These are phyloP conservation scores for Vanilla planifolia DNA, from an alignment of 106 monocot genomes.

Conservation along the genomic window DNA sequence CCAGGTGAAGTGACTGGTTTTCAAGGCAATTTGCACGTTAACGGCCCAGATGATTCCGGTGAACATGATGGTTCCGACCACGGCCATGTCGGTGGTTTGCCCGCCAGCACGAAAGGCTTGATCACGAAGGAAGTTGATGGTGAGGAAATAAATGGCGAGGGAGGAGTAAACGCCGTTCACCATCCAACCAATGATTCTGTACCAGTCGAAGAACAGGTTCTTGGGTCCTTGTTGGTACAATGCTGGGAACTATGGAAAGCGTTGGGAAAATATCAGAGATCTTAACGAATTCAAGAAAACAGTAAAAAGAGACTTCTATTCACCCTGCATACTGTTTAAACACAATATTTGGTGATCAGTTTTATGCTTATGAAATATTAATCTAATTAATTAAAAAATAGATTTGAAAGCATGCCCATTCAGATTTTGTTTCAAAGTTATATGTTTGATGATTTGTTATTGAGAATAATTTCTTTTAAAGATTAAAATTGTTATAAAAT, in stretches of 20 bases:
- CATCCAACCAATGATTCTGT: conserved; percentile 69
- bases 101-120: conserved; percentile 46
- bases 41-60: conserved; percentile 74
- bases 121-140: conserved; percentile 30
- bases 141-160: conserved; percentile 52
- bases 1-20: conserved; percentile 77
- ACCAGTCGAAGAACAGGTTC: conserved; percentile 77
- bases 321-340: no score
- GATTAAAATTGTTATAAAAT: no score
- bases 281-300: no score
- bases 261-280: neutral
- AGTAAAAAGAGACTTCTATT: no score
- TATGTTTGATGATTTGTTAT: no score
- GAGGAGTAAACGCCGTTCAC: conserved; percentile 55
- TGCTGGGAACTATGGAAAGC: conserved; percentile 60
- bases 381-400: no score
- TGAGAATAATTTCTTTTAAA: no score
- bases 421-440: no score
- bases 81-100: conserved; percentile 51
- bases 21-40: conserved; percentile 63
- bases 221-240: conserved; percentile 72
- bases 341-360: no score
- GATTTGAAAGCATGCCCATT: no score
- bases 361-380: no score
- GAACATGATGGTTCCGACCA: conserved; percentile 63